phyloP scores from a whole-genome alignment of 495 filamentous ascomycete species.

The Trypethelium eluteriae region DNA sequence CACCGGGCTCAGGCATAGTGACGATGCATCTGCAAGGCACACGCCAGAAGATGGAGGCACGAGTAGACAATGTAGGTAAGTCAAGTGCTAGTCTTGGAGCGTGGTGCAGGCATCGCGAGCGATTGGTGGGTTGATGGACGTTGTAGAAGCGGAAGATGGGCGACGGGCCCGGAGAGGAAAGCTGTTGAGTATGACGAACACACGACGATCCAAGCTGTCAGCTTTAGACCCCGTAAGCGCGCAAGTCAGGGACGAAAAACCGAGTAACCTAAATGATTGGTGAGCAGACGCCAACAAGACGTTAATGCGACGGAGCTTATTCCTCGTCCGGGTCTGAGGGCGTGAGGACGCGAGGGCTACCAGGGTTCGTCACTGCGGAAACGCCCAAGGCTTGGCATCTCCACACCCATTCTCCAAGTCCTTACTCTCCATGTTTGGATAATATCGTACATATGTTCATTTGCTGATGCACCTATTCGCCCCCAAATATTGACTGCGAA shows the following conservation, averaged over 20 bases:
- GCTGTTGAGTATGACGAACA: too few species aligned
- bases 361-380: constrained; percentile 7
- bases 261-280: too few species aligned
- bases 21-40: not conserved
- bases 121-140: not conserved
- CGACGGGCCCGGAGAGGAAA: too few species aligned
- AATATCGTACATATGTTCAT: not conserved
- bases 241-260: too few species aligned
- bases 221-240: too few species aligned
- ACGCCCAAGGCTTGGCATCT: not conserved
- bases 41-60: not conserved
- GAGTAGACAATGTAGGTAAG: not conserved
- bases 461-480: not conserved
- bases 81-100: not conserved
- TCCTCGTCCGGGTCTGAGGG: too few species aligned
- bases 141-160: not conserved
- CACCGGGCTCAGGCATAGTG: not conserved
- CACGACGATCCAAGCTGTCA: too few species aligned
- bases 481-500: not conserved
- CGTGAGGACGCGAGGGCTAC: too few species aligned
- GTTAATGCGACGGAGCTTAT: too few species aligned
- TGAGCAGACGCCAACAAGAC: too few species aligned
- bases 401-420: not conserved
- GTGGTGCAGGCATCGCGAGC: not conserved
- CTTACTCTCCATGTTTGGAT: not conserved